Evolutionary conservation across 129 eudicot genomes (phyloP), one percentile per base, ranked within the genome.

Genomic region (Pittosporum tobira): DNA sequence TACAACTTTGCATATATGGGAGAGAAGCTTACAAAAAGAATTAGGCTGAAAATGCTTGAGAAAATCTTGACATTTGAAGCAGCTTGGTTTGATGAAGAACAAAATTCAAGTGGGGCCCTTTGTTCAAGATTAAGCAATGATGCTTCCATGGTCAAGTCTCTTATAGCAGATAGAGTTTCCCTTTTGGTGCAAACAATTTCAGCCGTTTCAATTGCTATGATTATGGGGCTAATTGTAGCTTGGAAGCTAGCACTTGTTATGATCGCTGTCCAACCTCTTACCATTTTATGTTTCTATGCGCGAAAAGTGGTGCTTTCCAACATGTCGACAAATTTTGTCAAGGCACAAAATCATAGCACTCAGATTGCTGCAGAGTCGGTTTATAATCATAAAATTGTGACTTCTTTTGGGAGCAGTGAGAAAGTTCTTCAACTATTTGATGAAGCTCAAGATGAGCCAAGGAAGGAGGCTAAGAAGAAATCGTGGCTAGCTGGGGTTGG

Each of bases 191-290:
- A 91, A 65, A 76, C 94, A 3, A 69, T 71, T 6, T 80, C 98
- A 3, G 89, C 87, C n/a, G 98, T 91, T 0, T 48, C 70, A 6
- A 83, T 84, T 5, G 89, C 98, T 0, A 86, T 78, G 94, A 52
- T 83, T 23, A 83, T 91, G 73, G 95, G 98, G 9, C 61, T 86
- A 49, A 30, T 78, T 11, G 73, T 83, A 19, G 95, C 98, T 11
- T 91, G 98, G 98, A 86, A 86, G 75, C 81, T 91, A 0, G 98
- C 95, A 8, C 94, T 91, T 30, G 94, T 91, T 7, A 86, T 86
- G 98, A 86, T 91, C 9, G 94, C 94, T 0, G 95, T 91, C 30
- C 98, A 91, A 57, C 98, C 98, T 0, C 84, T 91, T 23, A 72
- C 87, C 1, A 91, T 91, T 27, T 63, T 91, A 12, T 91, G 98